Evolutionary conservation across 768 basidiomycete genomes (phyloP), one percentile per base, ranked within the genome.

Genomic region (Boletus reticulatus): DNA sequence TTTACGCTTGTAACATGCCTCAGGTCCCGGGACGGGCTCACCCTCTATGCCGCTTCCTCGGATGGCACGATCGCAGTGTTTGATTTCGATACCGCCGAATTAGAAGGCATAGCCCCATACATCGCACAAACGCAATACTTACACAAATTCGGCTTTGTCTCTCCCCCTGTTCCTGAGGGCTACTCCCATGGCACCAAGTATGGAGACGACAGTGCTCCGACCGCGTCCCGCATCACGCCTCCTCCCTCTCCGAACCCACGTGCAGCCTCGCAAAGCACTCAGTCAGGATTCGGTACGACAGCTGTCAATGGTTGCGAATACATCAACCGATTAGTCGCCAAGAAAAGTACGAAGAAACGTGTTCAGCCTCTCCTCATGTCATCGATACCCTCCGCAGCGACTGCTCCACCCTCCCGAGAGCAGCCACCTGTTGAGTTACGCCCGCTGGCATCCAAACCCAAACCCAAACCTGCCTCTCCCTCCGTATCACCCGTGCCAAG

Each of bases 11-110:
- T 67, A 49, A 56, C 56, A 57, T 29, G 36, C 51, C 36, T 24
- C 60, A 97, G 94, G 94, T 94, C 94, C 10, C 84, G 83, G 71
- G 95, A 98, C 66, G 97, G 97, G 10, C 78, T 90, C 43, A 90
- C 90, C 3, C 80, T 99, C 1, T 98, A 96, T 62, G 94, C 94
- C 0, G 93, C 91, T 56, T 97, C 95, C 1, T 96, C 94, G 0
- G 97, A 99, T 67, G 97, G 97, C 2, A 94, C 94, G 0, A 84
- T 98, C 52, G 92, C 87, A 1, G 92, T 88, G 2, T 91, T 97
- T 73, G 79, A 82, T 60, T 98, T 98, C 63, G 87, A 89, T 41
- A 67, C 83, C 2, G 82, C 85, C 32, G 92, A 93, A 70, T 74
- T 92, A 3, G 89, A 91, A 67, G 92, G 92, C 34, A 87, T 93